Base-by-base conservation (phyloP, 179 eudicot species). In the Amaranthus tricolor region DNA sequence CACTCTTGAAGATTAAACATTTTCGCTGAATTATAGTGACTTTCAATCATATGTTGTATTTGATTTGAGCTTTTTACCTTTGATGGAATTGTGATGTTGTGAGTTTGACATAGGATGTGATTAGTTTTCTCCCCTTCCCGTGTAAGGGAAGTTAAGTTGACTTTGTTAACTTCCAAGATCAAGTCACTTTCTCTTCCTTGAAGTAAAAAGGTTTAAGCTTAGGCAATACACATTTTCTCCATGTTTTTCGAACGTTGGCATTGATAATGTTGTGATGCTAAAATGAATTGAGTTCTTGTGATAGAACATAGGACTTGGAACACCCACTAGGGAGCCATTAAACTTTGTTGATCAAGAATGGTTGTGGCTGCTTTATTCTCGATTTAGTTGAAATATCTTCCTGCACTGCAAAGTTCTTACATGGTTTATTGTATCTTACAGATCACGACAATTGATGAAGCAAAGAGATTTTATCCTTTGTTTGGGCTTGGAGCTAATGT, bases 401-500 rank as follows among this genome's bases (percentile, higher is more conserved):
- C 56, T 58, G 53, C 53, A 72, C 56, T 58, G 53, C 60, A 72
- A 57, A 66, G 15, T 24, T 21, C 59, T 71, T n/a, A 54, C 47
- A 70, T 74, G 70, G 49, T 63, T 55, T 58, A 21, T 31, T 74
- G 47, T 71, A 19, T 45, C 61, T 62, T 80, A 64, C 92, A 95
- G 99, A 95, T 95, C 75, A 95, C 99, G 5, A 95, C 95, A 0
- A 86, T 95, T 70, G 99, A 95, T 5, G 99, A 95, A 85, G 99
- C 99, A 51, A 95, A 95, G 79, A 83, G 83, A 72, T 95, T 95
- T 82, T 95, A 95, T 68, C 99, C 99, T 40, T 84, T 95, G 59
- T 95, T 95, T 65, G 99, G 99, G 44, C 90, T 95, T 51, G 99
- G 99, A 80, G 99, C 99, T 75, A 95, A 95, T 85, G 87, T 95